These are phyloP conservation scores for Rhynchosporium graminicola DNA, from an alignment of 2,329 filamentous ascomycete genomes.

Conservation along the genomic window DNA sequence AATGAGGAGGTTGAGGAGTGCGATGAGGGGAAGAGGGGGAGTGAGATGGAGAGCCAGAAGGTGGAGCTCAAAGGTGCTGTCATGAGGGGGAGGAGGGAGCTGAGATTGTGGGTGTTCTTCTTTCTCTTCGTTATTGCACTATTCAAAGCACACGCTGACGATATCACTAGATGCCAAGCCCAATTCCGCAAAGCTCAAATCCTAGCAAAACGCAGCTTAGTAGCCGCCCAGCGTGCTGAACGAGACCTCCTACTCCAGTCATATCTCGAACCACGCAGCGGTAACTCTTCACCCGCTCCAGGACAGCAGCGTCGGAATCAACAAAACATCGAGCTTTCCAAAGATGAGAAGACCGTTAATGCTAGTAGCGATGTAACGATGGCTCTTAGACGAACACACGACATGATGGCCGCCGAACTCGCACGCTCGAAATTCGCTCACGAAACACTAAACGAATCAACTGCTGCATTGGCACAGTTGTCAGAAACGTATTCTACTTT, in stretches of 20 bases:
- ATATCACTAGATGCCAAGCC: slow-evolving; percentile 38
- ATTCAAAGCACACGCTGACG: neutral
- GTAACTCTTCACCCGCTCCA: slow-evolving; percentile 26
- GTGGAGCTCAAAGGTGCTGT: slow-evolving; percentile 66
- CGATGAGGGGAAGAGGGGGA: slow-evolving; percentile 51
- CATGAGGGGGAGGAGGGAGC: slow-evolving; percentile 66
- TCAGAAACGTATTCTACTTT: slow-evolving; percentile 80
- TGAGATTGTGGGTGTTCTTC: slow-evolving; percentile 60
- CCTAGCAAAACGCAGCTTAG: slow-evolving; percentile 72
- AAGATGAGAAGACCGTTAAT: slow-evolving; percentile 71
- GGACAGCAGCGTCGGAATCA: slow-evolving; percentile 20
- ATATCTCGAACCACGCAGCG: slow-evolving; percentile 49
- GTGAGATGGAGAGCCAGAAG: slow-evolving; percentile 61
- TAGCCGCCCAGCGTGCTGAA: slow-evolving; percentile 73
- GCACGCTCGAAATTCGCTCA: slow-evolving; percentile 86
- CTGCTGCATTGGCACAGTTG: slow-evolving; percentile 76
- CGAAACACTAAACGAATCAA: slow-evolving; percentile 82
- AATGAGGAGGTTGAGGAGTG: slow-evolving; percentile 76
- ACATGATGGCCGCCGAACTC: slow-evolving; percentile 82
- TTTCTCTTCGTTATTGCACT: neutral
- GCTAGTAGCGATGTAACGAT: slow-evolving; percentile 83
- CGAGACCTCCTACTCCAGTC: slow-evolving; percentile 73
- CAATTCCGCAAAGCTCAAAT: slow-evolving; percentile 83
- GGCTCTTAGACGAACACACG: slow-evolving; percentile 81
- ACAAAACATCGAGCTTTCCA: slow-evolving; percentile 39